Evolutionary conservation across 192 early-diverging fungal species (phyloP), one percentile per base, ranked within the genome.

Genomic region (Mortierella claussenii): DNA sequence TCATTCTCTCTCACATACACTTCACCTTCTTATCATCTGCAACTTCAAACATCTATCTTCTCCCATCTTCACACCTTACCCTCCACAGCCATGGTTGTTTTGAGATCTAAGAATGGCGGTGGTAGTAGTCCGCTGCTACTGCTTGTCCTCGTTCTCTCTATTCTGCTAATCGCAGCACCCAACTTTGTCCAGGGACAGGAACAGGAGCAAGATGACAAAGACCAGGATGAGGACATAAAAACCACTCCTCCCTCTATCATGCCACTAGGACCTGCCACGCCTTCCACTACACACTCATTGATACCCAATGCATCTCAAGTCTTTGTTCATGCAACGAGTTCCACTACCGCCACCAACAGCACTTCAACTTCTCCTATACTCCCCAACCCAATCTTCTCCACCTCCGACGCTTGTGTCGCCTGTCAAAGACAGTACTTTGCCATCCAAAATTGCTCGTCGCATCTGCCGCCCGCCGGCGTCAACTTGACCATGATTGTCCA

Each of bases 301-400:
- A 7, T 40, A 40, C 8, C 37, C n/a, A 9, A 18, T n/a, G 9
- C 50, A 3, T 49, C 21, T n/a, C n/a, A n/a, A n/a, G n/a, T n/a
- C n/a, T n/a, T n/a, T n/a, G n/a, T n/a, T n/a, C n/a, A n/a, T n/a
- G n/a, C n/a, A n/a, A n/a, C n/a, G n/a, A n/a, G n/a, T n/a, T 1
- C 4, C 52, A 17, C 18, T 44, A 34, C 51, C 51, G 36, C 33
- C 42, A 30, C 49, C 61, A 43, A 32, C 31, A 37, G 42, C 17
- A 17, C 30, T 11, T 6, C 34, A 20, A 6, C 23, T n/a, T 24
- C 43, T 21, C 20, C 68, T 18, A 9, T 37, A 28, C n/a, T 50
- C 11, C 69, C 62, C 27, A 65, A 65, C 34, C 69, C 62, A 27
- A 74, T 74, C 62, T 74, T 74, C 49, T 53, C 62, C 40, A 50